phyloP scores from a whole-genome alignment of 495 filamentous ascomycete species.

The Lasiosphaeria ovina region DNA sequence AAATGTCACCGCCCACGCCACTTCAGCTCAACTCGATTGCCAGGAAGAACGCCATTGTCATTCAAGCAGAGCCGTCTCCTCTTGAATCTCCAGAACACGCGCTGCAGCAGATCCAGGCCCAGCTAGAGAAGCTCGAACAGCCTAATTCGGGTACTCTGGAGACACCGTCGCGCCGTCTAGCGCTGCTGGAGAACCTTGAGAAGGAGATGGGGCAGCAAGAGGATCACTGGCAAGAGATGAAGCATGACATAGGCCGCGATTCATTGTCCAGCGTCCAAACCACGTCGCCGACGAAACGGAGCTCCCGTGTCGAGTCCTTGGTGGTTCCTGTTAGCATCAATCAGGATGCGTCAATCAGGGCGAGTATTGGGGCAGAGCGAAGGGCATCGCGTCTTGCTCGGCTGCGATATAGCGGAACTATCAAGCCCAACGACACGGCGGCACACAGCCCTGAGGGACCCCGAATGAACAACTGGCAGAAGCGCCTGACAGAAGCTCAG shows the following conservation, averaged over 20 bases:
- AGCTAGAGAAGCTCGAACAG: conserved; percentile 46
- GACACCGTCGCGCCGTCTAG: conserved; percentile 36
- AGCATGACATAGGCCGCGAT: conserved; percentile 45
- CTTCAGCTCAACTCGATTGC: conserved; percentile 39
- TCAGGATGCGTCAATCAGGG: conserved; percentile 21
- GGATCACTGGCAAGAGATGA: conserved; percentile 50
- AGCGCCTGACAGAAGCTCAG: conserved; percentile 40
- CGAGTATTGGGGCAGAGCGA: conserved; percentile 33
- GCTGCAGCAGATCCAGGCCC: conserved; percentile 48
- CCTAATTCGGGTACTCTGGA: conserved; percentile 26
- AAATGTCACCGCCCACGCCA: conserved; percentile 50
- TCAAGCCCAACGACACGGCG: conserved; percentile 20
- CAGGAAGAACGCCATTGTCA: conserved; percentile 31
- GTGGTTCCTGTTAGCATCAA: conserved; percentile 11
- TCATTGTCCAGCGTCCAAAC: conserved; percentile 48
- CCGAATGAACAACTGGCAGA: conserved; percentile 31
- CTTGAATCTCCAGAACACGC: conserved; percentile 49
- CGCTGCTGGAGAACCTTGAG: conserved; percentile 50
- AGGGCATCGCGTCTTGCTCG: conserved; percentile 35
- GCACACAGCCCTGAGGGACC: conserved; percentile 17
- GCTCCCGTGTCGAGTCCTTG: conserved; percentile 30
- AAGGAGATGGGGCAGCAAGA: conserved; percentile 53
- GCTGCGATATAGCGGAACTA: conserved; percentile 29
- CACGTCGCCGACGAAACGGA: conserved; percentile 18
- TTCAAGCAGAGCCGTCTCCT: conserved; percentile 46